Evolutionary conservation across 139 green algal genomes (phyloP), one percentile per base, ranked within the genome.

Genomic region (Eudorina sp.): DNA sequence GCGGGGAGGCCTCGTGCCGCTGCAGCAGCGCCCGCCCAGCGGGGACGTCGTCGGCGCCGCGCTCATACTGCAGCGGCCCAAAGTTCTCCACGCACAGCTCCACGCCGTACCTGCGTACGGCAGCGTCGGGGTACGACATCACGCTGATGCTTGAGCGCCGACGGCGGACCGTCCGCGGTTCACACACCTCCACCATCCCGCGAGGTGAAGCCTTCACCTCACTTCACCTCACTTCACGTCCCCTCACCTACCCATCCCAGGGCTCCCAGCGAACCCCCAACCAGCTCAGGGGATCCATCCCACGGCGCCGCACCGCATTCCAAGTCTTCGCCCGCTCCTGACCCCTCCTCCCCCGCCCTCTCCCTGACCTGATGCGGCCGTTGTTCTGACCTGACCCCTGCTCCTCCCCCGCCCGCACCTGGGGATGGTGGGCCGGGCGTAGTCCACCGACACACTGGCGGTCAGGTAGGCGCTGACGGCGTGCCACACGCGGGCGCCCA

Each of bases 21-120:
- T 97, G 95, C 43, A 95, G 95, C 62, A 97, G 77, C 53, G 93
- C 90, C 13, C 90, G 85, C 27, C 95, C 95, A 34, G 89, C 78
- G 40, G 75, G 80, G 45, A 78, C 66, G 55, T 89, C 85, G 29
- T 93, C 90, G 2, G 55, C 83, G 1, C 81, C 81, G 23, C 87
- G 66, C 53, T 90, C 82, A 45, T 94, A 96, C 38, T 82, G 78
- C 76, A 97, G 84, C 31, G 90, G 82, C 34, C 94, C 92, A 83
- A 93, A 95, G 88, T 96, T 96, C 88, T 97, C 95, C 23, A 96
- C 69, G 41, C 90, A 88, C 13, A 92, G 41, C 6, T 81, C 90
- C 7, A 91, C 34, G 19, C 94, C 94, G 43, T 84, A 88, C 55
- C 79, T 90, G 69, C 4, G 31, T 51, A 48, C 34, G 13, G 51